phyloP scores from a whole-genome alignment of 2,329 filamentous ascomycete genomes.

The Pseudocercospora ulei region DNA sequence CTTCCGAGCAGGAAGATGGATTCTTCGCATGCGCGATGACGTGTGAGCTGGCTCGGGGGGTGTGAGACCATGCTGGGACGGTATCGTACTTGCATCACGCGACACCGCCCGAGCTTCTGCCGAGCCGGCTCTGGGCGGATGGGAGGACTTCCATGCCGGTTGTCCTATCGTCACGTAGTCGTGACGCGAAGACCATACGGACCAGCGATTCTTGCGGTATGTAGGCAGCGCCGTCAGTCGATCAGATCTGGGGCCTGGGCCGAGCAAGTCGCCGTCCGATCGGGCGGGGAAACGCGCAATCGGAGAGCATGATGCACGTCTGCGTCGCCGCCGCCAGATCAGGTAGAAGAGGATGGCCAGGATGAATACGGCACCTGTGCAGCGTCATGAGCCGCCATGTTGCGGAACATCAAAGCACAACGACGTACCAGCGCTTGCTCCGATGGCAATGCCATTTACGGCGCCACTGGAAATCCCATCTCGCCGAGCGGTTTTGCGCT shows the following conservation, averaged over 20 bases:
- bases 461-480: constrained; percentile 13
- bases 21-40: background rate
- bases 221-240: constrained; percentile 23
- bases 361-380: constrained; percentile 21
- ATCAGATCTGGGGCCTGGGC: constrained; percentile 7
- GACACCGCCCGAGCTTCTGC: background rate
- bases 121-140: constrained; percentile 9
- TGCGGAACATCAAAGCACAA: background rate
- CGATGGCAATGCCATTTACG: constrained; percentile 23
- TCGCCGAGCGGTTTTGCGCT: no score
- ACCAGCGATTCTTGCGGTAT: constrained; percentile 24
- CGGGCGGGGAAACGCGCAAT: constrained; percentile 23
- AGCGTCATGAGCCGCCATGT: constrained; percentile 4
- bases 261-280: constrained; percentile 19
- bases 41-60: background rate
- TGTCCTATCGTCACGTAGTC: constrained; percentile 9
- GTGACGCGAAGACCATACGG: constrained; percentile 24
- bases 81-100: no score
- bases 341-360: constrained; percentile 23
- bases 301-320: constrained; percentile 24
- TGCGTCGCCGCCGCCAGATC: constrained; percentile 22
- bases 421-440: constrained; percentile 24
- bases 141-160: constrained; percentile 12
- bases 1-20: background rate
- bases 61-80: background rate